Evolutionary conservation across 352 stramenopile genomes (phyloP), one percentile per base, ranked within the genome.

Genomic region (Elongisporangium prolatum): DNA sequence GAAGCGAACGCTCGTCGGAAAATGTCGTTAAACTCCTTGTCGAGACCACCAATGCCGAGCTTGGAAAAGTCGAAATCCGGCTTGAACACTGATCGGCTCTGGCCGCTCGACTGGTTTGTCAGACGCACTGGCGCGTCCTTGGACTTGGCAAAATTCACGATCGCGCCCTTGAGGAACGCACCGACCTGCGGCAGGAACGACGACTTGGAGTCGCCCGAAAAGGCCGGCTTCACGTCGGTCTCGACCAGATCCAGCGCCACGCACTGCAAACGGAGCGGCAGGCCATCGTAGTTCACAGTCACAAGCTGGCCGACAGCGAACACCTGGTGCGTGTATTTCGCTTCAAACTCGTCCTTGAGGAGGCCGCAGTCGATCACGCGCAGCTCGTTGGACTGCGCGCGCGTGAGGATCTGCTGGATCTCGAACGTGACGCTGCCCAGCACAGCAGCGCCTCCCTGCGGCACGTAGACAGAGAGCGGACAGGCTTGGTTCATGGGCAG

Each of bases 11-110:
- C 98, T 44, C 97, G 93, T 54, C 97, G 89, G 75, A 99, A 99
- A 63, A 99, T 99, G 74, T 98, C 86, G 77, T 98, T 98, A 72
- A 99, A 99, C 80, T 99, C 96, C 54, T 96, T 92, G 77, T 99
- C 96, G 28, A 99, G 88, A 60, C 98, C 98, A 44, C 97, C 98
- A 72, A 99, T 99, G 56, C 97, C 97, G 44, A 99, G 77, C 72
- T 98, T 98, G 67, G 93, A 95, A 76, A 99, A 99, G 76, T 99
- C 96, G 75, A 99, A 99, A 59, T 99, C 96, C 1, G 83, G 86
- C 50, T 97, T 95, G 74, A 99, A 99, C 25, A 99, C 80, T 2
- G 64, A 87, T 53, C 81, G 78, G 16, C 68, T 84, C 55, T 83
- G 78, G n/a, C 85, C 85, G 9, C 69, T 83, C 18, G 79, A 88